Conservation (phyloP, 495 filamentous ascomycete species). For the Hypoxylon fuscum region DNA sequence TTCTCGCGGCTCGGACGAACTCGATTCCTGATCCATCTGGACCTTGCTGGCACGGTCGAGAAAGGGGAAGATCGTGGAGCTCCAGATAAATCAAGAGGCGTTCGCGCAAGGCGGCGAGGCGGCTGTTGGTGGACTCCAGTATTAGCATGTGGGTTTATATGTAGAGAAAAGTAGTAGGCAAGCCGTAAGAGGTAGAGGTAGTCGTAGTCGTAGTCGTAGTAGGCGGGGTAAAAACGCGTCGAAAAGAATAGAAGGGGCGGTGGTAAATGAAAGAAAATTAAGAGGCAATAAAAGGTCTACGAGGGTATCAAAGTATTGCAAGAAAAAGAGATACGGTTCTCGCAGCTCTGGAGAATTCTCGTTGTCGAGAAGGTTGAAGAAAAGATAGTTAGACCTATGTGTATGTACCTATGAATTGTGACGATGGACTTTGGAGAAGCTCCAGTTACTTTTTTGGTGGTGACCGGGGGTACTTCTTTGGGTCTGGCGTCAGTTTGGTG, state of each 20-base stretch:
- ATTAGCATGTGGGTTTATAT: slow-evolving; percentile 48
- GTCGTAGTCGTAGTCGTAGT: too few species aligned
- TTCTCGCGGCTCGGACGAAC: slow-evolving; percentile 60
- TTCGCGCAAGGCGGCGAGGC: slow-evolving; percentile 49
- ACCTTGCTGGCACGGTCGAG: slow-evolving; percentile 32
- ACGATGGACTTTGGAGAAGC: slow-evolving; percentile 38
- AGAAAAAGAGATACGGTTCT: slow-evolving; percentile 22
- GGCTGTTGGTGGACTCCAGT: slow-evolving; percentile 44
- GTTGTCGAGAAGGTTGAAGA: slow-evolving; percentile 17
- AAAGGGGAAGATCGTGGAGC: slow-evolving; percentile 40
- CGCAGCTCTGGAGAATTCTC: slow-evolving; percentile 20
- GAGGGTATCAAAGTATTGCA: slow-evolving; percentile 28
- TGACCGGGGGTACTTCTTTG: slow-evolving; percentile 20
- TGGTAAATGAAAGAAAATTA: slow-evolving; percentile 1
- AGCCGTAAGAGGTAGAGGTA: too few species aligned
- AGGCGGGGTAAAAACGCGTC: slow-evolving; percentile 39
- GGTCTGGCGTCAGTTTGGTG: slow-evolving; percentile 34
- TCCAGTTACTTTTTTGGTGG: slow-evolving; percentile 36
- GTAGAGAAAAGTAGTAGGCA: slow-evolving; percentile 16
- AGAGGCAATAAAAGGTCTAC: slow-evolving; percentile 11
- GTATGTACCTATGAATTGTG: slow-evolving; percentile 20
- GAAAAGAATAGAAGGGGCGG: slow-evolving; percentile 12
- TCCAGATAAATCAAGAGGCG: slow-evolving; percentile 46
- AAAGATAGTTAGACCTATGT: slow-evolving; percentile 16
- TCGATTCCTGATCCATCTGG: slow-evolving; percentile 65